Conservation (phyloP, 345 rosid genomes). For the Carallia brachiata region DNA sequence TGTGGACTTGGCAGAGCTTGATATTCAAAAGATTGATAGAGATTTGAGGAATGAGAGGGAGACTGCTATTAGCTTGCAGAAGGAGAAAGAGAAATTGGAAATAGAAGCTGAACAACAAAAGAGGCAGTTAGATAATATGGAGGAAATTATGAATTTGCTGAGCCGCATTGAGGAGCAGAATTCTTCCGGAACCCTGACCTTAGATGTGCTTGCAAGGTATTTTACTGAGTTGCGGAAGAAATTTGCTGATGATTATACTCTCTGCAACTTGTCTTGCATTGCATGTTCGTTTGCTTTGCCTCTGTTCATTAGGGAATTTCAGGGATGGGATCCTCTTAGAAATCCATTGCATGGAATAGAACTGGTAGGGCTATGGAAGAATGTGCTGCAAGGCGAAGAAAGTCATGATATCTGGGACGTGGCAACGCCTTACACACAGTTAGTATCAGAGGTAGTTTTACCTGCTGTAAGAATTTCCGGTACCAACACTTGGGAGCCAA, state of each 20-base stretch:
- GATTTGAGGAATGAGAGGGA: constrained; percentile 84
- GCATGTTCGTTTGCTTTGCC: constrained; percentile 80
- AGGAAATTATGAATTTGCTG: constrained; percentile 46
- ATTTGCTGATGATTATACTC: constrained; percentile 68
- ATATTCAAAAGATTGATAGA: constrained; percentile 80
- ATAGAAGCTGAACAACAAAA: constrained; percentile 47
- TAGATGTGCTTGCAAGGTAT: constrained; percentile 54
- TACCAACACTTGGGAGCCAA: constrained; percentile 82
- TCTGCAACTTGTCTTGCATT: constrained; percentile 69
- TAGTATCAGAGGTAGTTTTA: constrained; percentile 71
- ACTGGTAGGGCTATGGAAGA: constrained; percentile 62
- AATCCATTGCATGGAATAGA: constrained; percentile 65
- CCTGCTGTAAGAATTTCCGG: constrained; percentile 89
- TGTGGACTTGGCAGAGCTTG: constrained; percentile 77
- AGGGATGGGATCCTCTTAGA: constrained; percentile 88
- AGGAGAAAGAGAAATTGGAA: constrained; percentile 75
- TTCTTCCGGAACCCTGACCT: constrained; percentile 52
- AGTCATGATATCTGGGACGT: constrained; percentile 65
- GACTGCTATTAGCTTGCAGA: constrained; percentile 73
- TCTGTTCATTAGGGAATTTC: constrained; percentile 77
- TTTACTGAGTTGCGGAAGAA: constrained; percentile 50
- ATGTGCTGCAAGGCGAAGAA: constrained; percentile 61
- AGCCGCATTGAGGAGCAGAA: constrained; percentile 54
- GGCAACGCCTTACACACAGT: constrained; percentile 63
- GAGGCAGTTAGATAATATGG: constrained; percentile 61